phyloP scores from a whole-genome alignment of 352 stramenopile genomes.

The Pythium sukuiense region DNA sequence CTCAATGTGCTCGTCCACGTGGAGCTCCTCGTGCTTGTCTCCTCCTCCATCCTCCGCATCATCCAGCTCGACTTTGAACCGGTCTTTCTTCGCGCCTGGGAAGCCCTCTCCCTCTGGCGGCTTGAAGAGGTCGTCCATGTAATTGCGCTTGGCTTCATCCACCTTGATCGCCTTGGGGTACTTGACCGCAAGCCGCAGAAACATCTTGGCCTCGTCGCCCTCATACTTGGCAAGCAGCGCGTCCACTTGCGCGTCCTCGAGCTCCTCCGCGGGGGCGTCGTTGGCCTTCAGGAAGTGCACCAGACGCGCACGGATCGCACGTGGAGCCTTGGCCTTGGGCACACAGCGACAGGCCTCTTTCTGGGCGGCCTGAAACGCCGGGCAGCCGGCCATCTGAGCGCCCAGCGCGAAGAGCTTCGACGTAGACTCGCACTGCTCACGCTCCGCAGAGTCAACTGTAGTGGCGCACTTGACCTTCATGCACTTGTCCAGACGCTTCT shows the following conservation, averaged over 20 bases:
- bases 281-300: slow-evolving; percentile 56
- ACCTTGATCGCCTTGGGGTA: slow-evolving; percentile 57
- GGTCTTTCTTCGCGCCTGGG: slow-evolving; percentile 11
- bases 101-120: slow-evolving; percentile 2
- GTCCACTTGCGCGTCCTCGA: slow-evolving; percentile 41
- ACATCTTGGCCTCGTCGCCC: slow-evolving; percentile 59
- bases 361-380: slow-evolving; percentile 63
- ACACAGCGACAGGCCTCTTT: slow-evolving; percentile 74
- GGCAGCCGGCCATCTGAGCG: slow-evolving; percentile 68
- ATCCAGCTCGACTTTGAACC: slow-evolving; percentile 20
- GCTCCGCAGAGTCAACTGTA: slow-evolving; percentile 19
- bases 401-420: slow-evolving; percentile 67
- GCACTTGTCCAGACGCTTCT: slow-evolving; percentile 72
- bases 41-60: slow-evolving; percentile 7
- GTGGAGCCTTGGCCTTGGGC: slow-evolving; percentile 23
- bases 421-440: slow-evolving; percentile 56
- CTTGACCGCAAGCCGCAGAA: slow-evolving; percentile 56
- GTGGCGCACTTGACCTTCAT: slow-evolving; percentile 57
- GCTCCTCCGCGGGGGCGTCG: slow-evolving; percentile 39
- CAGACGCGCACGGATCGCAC: slow-evolving; percentile 45
- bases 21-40: slow-evolving; percentile 21
- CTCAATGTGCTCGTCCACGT: slow-evolving; percentile 46
- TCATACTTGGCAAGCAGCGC: slow-evolving; percentile 67
- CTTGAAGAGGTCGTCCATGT: slow-evolving; percentile 54
- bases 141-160: slow-evolving; percentile 47